Evolutionary conservation across 179 eudicot genomes (phyloP).

Genomic region (Camellia oleifera): DNA sequence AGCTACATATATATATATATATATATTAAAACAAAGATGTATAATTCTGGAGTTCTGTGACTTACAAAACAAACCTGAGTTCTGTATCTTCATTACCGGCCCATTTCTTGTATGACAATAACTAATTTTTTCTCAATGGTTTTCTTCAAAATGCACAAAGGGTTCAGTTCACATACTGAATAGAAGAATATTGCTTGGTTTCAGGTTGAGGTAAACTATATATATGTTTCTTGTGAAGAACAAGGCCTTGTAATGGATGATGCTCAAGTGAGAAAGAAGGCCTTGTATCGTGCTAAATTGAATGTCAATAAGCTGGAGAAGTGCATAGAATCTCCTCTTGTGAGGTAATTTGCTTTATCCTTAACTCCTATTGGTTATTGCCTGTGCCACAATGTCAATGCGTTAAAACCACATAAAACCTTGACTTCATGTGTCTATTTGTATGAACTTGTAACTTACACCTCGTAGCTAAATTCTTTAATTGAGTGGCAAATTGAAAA

Average conservation of each 20-base stretch:
- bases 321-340: constrained; percentile 82
- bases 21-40: background rate
- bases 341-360: constrained; percentile 43
- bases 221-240: background rate
- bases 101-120: background rate
- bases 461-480: too few relatives aligned
- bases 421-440: background rate
- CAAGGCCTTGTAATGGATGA: constrained; percentile 36
- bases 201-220: constrained; percentile 4
- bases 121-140: background rate
- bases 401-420: background rate
- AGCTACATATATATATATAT: too few relatives aligned
- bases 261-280: constrained; percentile 65
- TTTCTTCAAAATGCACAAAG: background rate
- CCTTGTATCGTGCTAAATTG: constrained; percentile 62
- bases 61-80: too few relatives aligned
- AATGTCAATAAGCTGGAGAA: constrained; percentile 42
- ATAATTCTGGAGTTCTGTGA: background rate
- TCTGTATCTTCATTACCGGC: background rate
- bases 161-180: background rate
- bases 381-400: background rate
- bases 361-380: background rate
- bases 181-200: background rate
- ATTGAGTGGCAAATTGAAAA: too few relatives aligned
- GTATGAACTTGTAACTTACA: too few relatives aligned